phyloP scores from a whole-genome alignment of 202 grass and related monocot species.

The Miscanthus sacchariflorus region DNA sequence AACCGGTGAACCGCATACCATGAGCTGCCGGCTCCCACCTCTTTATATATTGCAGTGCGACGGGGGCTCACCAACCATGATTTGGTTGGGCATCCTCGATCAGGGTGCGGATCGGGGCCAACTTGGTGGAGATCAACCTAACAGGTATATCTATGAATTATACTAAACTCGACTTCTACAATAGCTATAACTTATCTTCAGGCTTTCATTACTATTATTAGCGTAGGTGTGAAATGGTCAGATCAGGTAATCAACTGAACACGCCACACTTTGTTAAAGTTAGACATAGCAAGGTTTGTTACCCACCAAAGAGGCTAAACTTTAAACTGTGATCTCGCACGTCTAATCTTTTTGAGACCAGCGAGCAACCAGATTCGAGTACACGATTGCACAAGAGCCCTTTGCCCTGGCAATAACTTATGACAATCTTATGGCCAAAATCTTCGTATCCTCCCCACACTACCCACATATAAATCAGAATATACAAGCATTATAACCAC shows the following conservation, averaged over 20 bases:
- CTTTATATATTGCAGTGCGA: too few species aligned
- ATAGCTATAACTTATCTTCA: not conserved
- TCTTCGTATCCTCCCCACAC: slow-evolving; percentile 9
- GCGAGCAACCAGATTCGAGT: not conserved
- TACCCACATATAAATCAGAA: not conserved
- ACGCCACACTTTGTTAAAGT: not conserved
- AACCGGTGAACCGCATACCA: too few species aligned
- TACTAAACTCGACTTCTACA: too few species aligned
- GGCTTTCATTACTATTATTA: not conserved
- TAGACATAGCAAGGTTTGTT: not conserved
- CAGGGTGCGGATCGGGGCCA: too few species aligned
- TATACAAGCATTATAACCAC: slow-evolving; percentile 28
- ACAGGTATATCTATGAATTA: not conserved
- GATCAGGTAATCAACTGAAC: not conserved
- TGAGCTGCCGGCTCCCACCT: too few species aligned
- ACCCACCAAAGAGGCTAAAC: not conserved
- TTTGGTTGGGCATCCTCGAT: too few species aligned
- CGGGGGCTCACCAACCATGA: too few species aligned
- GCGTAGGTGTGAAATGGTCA: not conserved
- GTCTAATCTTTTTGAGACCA: not conserved
- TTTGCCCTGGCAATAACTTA: not conserved
- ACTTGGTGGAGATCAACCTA: too few species aligned
- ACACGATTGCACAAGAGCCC: not conserved
- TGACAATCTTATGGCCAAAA: slow-evolving; percentile 33
- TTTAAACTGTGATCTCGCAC: not conserved